Evolutionary conservation across 441 rosid genomes (phyloP), one percentile per base, ranked within the genome.

Genomic region (Eugenia klotzschiana): DNA sequence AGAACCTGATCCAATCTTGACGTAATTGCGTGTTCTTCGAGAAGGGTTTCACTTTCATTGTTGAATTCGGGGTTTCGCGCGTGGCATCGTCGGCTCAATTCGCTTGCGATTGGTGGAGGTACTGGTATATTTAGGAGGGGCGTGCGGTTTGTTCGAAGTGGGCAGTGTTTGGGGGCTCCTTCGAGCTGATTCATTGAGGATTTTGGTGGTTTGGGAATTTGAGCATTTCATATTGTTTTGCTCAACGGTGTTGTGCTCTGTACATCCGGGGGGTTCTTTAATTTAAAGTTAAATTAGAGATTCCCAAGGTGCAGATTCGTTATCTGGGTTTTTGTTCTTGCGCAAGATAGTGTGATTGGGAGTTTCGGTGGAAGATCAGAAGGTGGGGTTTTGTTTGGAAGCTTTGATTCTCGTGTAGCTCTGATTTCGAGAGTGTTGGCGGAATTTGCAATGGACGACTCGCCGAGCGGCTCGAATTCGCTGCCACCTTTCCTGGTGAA

Each of bases 401-500:
- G 56, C 43, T 79, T 74, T 82, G 87, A 81, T 83, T 87, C 50
- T 69, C 37, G 46, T 12, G 77, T 37, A 37, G 46, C 37, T 69
- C 25, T 69, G 77, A 33, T 69, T 37, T 51, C 11, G 22, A 23
- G 46, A 53, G 83, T 25, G 56, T 56, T 57, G 73, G 83, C 16
- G 26, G 4, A 52, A 73, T 84, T 83, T 55, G 83, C 43, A 56
- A 96, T 95, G 98, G 98, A 92, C 82, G 99, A 94, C n/a, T 85
- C 84, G 26, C 96, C 89, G 85, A 95, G 92, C 33, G 88, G 89
- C 83, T 90, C 96, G 82, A 92, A 86, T 87, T 92, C 97, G 51
- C 91, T 94, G 56, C 98, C 99, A 51, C 99, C 99, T 51, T 96
- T 96, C 88, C 92, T 97, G 20, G 16, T 88, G 8, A 96, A 94